Base-by-base conservation (phyloP, 2,329 filamentous ascomycete genomes). In the Arthrinium phaeospermum region DNA sequence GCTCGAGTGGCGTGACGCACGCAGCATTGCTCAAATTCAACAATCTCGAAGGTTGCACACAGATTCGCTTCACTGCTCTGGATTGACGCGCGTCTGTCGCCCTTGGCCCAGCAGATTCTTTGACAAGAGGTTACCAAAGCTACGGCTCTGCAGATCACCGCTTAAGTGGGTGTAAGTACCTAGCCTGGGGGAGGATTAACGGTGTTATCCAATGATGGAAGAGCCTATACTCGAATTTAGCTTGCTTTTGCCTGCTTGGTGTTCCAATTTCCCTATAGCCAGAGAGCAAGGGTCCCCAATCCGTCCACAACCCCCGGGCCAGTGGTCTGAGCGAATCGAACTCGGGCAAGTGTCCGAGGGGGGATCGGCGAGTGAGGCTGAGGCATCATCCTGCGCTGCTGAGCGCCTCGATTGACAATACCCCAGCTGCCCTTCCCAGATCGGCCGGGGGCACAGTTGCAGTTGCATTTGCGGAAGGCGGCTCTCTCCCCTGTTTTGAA, bases 311-410 rank as follows among this genome's bases (percentile, higher is more conserved):
- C 53, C 34, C 57, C 57, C 57, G 57, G 51, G 34, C 34, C 34
- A 12, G 16, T 61, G 57, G 57, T 49, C 19, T 41, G 57, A 34
- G 34, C 57, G 34, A 64, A 41, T 41, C 10, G 34, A n/a, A 64
- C n/a, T 22, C 30, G 10, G 34, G 41, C 57, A 64, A 64, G 34
- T 19, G 57, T 19, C 57, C 34, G 57, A 41, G 53, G 37, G 53
- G n/a, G 34, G 57, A 64, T 64, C 57, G 14, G 12, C 57, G n/a
- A 64, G 57, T 64, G 57, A 64, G 57, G 57, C 57, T 64, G 57
- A 64, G 57, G 57, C 57, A 34, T 64, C 1, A 64, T 64, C 57
- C 57, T 41, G 34, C 30, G 27, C 24, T 57, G 51, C 24, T 64
- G 34, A 24, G 57, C 34, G 57, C 34, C 57, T 41, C 57, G 57